phyloP scores from a whole-genome alignment of 305 asterid species.

The Solanum hybrid region DNA sequence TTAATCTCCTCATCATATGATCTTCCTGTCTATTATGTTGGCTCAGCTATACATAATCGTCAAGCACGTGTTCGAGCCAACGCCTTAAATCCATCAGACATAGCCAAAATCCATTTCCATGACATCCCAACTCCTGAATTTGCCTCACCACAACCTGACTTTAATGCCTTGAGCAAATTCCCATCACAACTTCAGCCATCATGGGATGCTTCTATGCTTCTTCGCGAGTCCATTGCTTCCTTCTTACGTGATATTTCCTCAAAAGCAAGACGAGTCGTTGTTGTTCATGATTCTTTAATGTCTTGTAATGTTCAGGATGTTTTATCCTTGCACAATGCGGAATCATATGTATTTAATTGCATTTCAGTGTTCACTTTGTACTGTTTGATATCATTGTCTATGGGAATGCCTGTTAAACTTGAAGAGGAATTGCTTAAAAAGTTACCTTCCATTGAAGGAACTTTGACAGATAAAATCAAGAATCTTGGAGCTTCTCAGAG shows the following conservation, averaged over 20 bases:
- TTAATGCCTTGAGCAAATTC: not conserved
- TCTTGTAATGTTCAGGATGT: not conserved
- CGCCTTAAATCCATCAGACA: not conserved
- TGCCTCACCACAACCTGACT: not conserved
- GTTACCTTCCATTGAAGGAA: slow-evolving; percentile 1
- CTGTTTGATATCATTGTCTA: not conserved
- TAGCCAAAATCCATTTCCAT: not conserved
- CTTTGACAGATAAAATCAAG: not conserved
- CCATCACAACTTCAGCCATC: not conserved
- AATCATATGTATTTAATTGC: not conserved
- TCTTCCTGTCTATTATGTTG: not conserved
- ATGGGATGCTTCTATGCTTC: not conserved
- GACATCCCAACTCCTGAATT: not conserved
- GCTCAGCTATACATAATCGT: not conserved
- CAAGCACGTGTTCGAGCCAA: not conserved
- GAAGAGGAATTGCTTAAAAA: not conserved
- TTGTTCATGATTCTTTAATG: not conserved
- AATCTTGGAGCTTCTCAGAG: not conserved
- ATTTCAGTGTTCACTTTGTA: not conserved
- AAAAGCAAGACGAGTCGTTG: not conserved
- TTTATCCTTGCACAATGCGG: not conserved
- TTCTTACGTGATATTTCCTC: not conserved
- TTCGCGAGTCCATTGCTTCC: not conserved
- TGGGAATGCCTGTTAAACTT: not conserved
- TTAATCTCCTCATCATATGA: not conserved